Evolutionary conservation across 2,329 filamentous ascomycete species (phyloP).

Genomic region (Pseudocercospora vitis): DNA sequence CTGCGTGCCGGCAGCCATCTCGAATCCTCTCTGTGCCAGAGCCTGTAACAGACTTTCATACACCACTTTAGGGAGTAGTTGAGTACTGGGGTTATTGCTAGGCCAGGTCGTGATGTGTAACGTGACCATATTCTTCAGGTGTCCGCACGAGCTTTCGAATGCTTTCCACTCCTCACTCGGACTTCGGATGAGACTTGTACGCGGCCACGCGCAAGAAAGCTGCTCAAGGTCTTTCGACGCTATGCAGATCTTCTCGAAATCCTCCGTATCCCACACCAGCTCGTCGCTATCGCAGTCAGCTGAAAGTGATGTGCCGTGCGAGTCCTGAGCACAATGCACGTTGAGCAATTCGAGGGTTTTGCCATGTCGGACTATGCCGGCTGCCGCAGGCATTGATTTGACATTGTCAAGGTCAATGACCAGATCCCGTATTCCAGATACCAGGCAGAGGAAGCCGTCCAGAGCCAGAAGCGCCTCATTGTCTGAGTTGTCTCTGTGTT

Average conservation of each 20-base stretch:
- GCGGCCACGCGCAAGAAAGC: conserved; percentile 49
- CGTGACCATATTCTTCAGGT: conserved; percentile 44
- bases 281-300: conserved; percentile 42
- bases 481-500: conserved; percentile 51
- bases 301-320: conserved; percentile 7
- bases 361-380: conserved; percentile 47
- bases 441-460: conserved; percentile 50
- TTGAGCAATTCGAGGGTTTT: conserved; percentile 49
- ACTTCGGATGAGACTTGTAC: conserved; percentile 45
- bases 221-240: conserved; percentile 47
- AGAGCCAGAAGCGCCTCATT: conserved; percentile 49
- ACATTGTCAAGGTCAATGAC: conserved; percentile 47
- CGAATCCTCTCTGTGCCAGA: conserved; percentile 31
- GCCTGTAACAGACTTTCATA: conserved; percentile 47
- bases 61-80: conserved; percentile 44
- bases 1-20: conserved; percentile 24
- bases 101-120: conserved; percentile 53
- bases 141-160: conserved; percentile 38
- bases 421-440: conserved; percentile 46
- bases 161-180: conserved; percentile 46
- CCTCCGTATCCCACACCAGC: conserved; percentile 45
- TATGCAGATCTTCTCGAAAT: conserved; percentile 50
- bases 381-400: conserved; percentile 44
- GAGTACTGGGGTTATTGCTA: conserved; percentile 42
- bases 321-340: conserved; percentile 42